phyloP scores from a whole-genome alignment of 129 eudicot species.

The Flaveria robusta region DNA sequence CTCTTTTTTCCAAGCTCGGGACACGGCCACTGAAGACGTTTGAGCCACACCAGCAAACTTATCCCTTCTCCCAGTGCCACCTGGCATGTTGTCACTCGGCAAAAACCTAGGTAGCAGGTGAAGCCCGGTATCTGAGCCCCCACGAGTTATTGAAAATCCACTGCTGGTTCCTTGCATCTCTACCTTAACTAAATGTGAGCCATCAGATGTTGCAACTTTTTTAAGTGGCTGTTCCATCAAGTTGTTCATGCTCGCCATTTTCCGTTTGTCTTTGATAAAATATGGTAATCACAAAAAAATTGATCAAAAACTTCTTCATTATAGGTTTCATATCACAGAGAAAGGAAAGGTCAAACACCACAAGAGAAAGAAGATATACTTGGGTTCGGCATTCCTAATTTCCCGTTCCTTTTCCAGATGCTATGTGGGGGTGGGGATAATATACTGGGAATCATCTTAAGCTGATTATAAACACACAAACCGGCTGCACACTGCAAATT shows the following conservation, averaged over 20 bases:
- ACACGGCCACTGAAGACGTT: slow-evolving; percentile 41
- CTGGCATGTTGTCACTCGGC: slow-evolving; percentile 45
- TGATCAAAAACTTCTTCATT: not conserved
- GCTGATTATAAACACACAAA: slow-evolving; percentile 60
- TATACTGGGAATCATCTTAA: slow-evolving; percentile 59
- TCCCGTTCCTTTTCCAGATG: slow-evolving; percentile 56
- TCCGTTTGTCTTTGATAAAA: slow-evolving; percentile 62
- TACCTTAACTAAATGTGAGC: slow-evolving; percentile 47
- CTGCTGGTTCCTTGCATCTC: slow-evolving; percentile 58
- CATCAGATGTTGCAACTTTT: slow-evolving; percentile 64
- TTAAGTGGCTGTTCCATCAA: slow-evolving; percentile 42
- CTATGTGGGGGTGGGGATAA: slow-evolving; percentile 50
- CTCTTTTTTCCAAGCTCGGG: slow-evolving; percentile 76
- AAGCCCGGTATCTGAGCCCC: slow-evolving; percentile 45
- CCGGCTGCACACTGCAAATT: slow-evolving; percentile 81
- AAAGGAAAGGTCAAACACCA: not conserved
- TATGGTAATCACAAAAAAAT: slow-evolving; percentile 19
- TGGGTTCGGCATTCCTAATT: slow-evolving; percentile 44
- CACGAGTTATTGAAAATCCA: slow-evolving; percentile 52
- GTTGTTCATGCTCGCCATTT: slow-evolving; percentile 62
- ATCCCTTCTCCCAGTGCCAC: slow-evolving; percentile 53
- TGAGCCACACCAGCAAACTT: slow-evolving; percentile 40
- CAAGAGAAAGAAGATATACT: slow-evolving; percentile 46
- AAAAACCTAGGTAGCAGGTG: slow-evolving; percentile 41
- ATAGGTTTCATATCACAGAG: not conserved